Evolutionary conservation across 768 basidiomycete genomes (phyloP).

Genomic region (Butyriboletus loyo): DNA sequence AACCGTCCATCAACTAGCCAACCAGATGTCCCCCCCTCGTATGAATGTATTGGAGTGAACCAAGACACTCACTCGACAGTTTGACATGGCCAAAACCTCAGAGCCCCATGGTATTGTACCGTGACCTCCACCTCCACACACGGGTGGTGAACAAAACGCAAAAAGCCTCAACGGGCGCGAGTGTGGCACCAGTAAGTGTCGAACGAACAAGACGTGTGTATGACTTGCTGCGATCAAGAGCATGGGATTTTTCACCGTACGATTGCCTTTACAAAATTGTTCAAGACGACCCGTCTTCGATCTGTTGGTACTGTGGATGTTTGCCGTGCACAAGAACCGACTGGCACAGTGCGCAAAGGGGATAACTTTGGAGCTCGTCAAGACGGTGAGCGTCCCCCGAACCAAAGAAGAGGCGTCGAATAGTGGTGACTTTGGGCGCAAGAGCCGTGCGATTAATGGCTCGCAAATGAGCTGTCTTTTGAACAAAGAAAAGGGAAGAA

Average conservation of each 20-base stretch:
- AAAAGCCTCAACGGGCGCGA: constrained; percentile 13
- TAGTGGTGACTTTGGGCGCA: background rate
- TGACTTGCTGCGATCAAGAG: constrained; percentile 21
- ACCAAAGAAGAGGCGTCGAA: background rate
- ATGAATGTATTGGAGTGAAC: constrained; percentile 27
- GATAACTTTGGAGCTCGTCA: constrained; percentile 2
- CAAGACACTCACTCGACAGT: constrained; percentile 31
- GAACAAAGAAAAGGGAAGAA: background rate
- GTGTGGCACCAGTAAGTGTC: constrained; percentile 23
- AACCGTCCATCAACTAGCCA: constrained; percentile 2
- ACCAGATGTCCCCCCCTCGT: constrained; percentile 20
- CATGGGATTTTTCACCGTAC: constrained; percentile 28
- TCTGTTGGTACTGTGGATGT: constrained; percentile 4
- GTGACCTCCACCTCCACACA: background rate
- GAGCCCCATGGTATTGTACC: background rate
- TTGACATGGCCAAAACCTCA: constrained; percentile 11
- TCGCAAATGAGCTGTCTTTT: background rate
- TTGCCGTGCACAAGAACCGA: background rate
- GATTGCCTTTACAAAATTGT: constrained; percentile 8
- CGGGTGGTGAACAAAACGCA: constrained; percentile 13
- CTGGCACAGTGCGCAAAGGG: background rate
- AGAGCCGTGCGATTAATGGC: constrained; percentile 10
- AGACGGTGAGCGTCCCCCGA: constrained; percentile 9
- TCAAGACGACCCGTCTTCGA: constrained; percentile 2
- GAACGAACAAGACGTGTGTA: constrained; percentile 19